Base-by-base conservation (phyloP, 768 basidiomycete species). In the Rhodosporidiobolus odoratus region DNA sequence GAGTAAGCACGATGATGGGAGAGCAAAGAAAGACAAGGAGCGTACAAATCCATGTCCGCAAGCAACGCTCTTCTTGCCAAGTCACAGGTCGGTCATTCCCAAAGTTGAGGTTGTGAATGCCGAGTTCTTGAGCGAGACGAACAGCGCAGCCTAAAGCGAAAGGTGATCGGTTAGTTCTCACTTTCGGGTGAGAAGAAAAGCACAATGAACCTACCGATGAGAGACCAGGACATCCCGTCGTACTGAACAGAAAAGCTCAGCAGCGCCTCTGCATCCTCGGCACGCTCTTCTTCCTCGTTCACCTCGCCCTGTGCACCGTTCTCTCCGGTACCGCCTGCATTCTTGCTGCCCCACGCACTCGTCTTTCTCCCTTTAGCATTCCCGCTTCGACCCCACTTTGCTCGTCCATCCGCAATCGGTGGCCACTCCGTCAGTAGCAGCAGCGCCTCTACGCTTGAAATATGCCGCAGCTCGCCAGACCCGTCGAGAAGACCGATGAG, bases 401-500 rank as follows among this genome's bases (percentile, higher is more conserved):
- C 50, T 25, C 67, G 32, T 6, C 69, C 25, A 21, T 57, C 64
- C 13, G 69, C 53, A 37, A 69, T 58, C 7, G 68, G 65, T 45
- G 72, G 72, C 72, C 72, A 74, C 45, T 74, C 72, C 2, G 75
- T 72, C 37, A 77, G 56, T 6, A 77, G 62, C 4, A 77, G 52
- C 16, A 75, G 58, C 21, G 68, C 71, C 37, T 77, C 76, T 38
- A 77, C 76, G 25, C 69, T 71, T 25, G 73, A 69, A 40, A 77
- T 69, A 32, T 64, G 62, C 1, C 72, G 52, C 53, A 73, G 59
- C 30, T 63, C 66, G 13, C 74, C 73, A 3, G 58, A 48, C 3
- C 72, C 72, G 52, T 75, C 71, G 58, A 70, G 66, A 0, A 66
- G 34, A 13, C 62, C 61, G 43, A 75, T 69, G 12, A 73, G 67